Percentiles rank a stretch among this genome's conserved stretches.
These are phyloP conservation scores for Psilocybe mexicana DNA, from an alignment of 1,284 basidiomycete genomes.

Conservation along the genomic window DNA sequence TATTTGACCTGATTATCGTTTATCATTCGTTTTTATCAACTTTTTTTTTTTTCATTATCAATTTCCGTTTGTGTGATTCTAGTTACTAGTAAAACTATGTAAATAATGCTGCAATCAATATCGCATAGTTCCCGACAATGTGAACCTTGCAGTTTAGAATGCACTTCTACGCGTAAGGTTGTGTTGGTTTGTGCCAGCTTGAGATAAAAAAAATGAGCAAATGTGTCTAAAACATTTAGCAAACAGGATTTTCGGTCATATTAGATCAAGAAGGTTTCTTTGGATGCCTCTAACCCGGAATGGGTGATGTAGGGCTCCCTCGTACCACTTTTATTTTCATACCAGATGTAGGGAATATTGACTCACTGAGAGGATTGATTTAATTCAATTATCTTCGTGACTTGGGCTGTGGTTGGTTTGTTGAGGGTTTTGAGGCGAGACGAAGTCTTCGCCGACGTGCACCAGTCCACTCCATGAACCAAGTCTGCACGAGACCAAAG, in stretches of 20 bases:
- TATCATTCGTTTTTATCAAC: not conserved
- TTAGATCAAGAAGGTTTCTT: slow-evolving; percentile 84
- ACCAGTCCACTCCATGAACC: slow-evolving; percentile 69
- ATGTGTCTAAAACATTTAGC: not conserved
- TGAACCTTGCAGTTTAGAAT: too few relatives aligned
- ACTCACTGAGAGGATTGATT: slow-evolving; percentile 9
- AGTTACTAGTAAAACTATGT: slow-evolving; percentile 6
- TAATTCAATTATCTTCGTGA: not conserved
- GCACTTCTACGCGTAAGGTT: too few relatives aligned
- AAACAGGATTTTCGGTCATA: slow-evolving; percentile 53
- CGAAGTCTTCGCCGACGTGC: slow-evolving; percentile 39
- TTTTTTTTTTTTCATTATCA: not conserved
- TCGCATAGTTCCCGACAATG: too few relatives aligned
- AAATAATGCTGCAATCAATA: slow-evolving; percentile 6
- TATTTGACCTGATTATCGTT: not conserved
- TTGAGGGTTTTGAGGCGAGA: not conserved
- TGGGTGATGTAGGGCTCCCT: slow-evolving; percentile 52
- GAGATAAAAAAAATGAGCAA: slow-evolving; percentile 4
- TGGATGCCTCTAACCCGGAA: slow-evolving; percentile 40
- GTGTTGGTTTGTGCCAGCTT: not conserved
- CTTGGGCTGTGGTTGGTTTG: not conserved
- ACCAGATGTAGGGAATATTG: slow-evolving; percentile 22
- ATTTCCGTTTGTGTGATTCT: not conserved
- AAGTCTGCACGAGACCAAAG: slow-evolving; percentile 80
- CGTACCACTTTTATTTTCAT: slow-evolving; percentile 76